A percentile compares a stretch with the other conserved stretches of the same genome.
Evolutionary conservation across 768 basidiomycete genomes (phyloP).

Genomic region (Hygrophoropsis aurantiaca): DNA sequence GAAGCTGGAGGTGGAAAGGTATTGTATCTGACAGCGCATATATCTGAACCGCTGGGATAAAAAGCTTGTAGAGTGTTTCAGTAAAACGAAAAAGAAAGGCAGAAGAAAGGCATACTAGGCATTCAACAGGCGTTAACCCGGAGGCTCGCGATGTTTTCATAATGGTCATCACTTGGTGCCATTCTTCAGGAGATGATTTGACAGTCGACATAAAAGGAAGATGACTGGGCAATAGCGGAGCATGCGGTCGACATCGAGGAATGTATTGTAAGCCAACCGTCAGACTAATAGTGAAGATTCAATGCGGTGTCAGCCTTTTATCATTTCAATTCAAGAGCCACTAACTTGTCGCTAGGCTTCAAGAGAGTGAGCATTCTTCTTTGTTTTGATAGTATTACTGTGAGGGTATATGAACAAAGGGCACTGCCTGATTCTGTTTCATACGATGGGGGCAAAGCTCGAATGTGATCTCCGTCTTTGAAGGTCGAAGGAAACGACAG

Average conservation of each 20-base stretch:
- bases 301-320: constrained; percentile 9
- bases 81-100: constrained; percentile 1
- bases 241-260: constrained; percentile 55
- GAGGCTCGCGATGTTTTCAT: constrained; percentile 39
- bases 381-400: constrained; percentile 38
- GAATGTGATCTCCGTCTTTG: constrained; percentile 29
- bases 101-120: constrained; percentile 43
- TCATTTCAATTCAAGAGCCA: background rate
- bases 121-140: constrained; percentile 39
- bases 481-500: constrained; percentile 47
- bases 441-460: constrained; percentile 52
- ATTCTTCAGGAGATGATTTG: constrained; percentile 67
- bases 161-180: constrained; percentile 50
- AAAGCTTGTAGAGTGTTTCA: constrained; percentile 40
- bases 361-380: constrained; percentile 44
- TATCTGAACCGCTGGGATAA: constrained; percentile 55
- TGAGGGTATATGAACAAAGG: constrained; percentile 46
- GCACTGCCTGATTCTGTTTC: constrained; percentile 23
- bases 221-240: constrained; percentile 46
- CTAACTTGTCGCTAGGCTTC: constrained; percentile 47
- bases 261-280: constrained; percentile 49
- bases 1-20: constrained; percentile 65
- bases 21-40: constrained; percentile 57
- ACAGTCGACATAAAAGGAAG: constrained; percentile 55
- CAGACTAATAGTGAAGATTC: constrained; percentile 34